A percentile compares a stretch with the other conserved stretches of the same genome.
These are phyloP conservation scores for Mayamaea pseudoterrestris DNA, from an alignment of 108 stramenopile genomes.

Conservation along the genomic window DNA sequence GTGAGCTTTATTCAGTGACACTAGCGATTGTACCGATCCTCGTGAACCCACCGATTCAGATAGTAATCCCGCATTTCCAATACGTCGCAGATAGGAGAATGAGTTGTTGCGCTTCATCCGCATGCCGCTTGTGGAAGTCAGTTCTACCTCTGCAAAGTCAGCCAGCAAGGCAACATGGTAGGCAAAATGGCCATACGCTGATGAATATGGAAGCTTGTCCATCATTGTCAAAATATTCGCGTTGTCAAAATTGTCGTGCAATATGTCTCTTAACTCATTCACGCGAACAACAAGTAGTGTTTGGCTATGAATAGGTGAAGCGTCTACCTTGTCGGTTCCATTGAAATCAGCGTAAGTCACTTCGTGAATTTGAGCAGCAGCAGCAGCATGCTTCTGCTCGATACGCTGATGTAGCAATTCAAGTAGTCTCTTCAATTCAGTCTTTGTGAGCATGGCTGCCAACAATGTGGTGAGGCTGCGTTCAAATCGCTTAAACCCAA, in stretches of 20 bases:
- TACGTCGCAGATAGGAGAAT: too few relatives aligned
- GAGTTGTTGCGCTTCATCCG: too few relatives aligned
- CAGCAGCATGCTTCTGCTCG: slow-evolving; percentile 4
- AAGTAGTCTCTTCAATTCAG: slow-evolving; percentile 21
- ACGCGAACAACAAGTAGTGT: slow-evolving; percentile 3
- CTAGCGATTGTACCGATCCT: too few relatives aligned
- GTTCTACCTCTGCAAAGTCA: slow-evolving; percentile 52
- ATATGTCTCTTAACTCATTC: not conserved
- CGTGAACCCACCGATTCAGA: too few relatives aligned
- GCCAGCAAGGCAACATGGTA: slow-evolving; percentile 53
- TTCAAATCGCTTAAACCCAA: slow-evolving; percentile 64
- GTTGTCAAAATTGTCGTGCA: not conserved
- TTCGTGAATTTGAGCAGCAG: not conserved
- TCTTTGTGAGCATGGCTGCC: slow-evolving; percentile 43
- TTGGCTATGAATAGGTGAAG: slow-evolving; percentile 25
- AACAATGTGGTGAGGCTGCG: slow-evolving; percentile 48
- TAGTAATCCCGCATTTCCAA: too few relatives aligned
- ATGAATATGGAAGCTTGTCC: slow-evolving; percentile 25
- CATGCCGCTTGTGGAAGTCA: too few relatives aligned
- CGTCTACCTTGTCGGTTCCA: slow-evolving; percentile 17
- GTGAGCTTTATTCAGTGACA: too few relatives aligned
- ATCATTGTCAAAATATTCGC: slow-evolving; percentile 27
- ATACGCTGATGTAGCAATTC: slow-evolving; percentile 12
- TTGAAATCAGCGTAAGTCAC: slow-evolving; percentile 19
- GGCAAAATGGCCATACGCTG: slow-evolving; percentile 47